Base-by-base conservation (phyloP, 2,329 filamentous ascomycete genomes). In the Ascocoryne sarcoides region DNA sequence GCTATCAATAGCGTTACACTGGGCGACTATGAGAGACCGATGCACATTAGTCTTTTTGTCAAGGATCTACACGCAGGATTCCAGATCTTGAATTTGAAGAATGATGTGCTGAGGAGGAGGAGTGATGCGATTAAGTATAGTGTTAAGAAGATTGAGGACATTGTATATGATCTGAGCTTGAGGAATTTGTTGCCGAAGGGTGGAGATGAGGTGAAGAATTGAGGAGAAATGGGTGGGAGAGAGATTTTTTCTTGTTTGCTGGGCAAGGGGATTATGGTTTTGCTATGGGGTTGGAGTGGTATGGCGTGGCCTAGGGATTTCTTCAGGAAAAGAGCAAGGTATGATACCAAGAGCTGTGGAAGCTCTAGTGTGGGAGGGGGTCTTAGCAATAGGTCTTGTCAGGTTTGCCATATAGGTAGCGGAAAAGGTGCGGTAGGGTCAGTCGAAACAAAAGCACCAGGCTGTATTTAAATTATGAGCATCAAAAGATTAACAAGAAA, bases 131-230 rank as follows among this genome's bases (percentile, higher is more conserved):
- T 98, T 64, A 98, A 98, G 71, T 98, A 98, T 60, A 82, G 84
- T 55, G 87, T 98, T 57, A 98, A 96, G 72, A 90, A 94, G 62
- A 87, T 95, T 10, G 92, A 98, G 69, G 92, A 96, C 59, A 88
- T 98, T 10, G 90, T 96, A 37, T 98, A 98, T 59, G 92, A 98
- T 61, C 67, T 98, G 42, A 90, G 85, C 17, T 66, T 98, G 58
- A 76, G 92, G 44, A 90, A 92, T 37, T 62, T 96, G 57, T 71
- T 93, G 36, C 76, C 82, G 28, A 58, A 50, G 29, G 39, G 49
- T 18, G 3, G 19, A 20, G 18, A 23, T 21, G 14, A 23, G 17
- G 14, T 36, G 26, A 5, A 32, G 26, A n/a, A 28, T 8, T 28
- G n/a, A 28, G 8, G 19, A 21, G 4, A 36, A 23, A 23, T 10